These are phyloP conservation scores for Xylaria grammica DNA, from an alignment of 495 filamentous ascomycete genomes.

Conservation along the genomic window DNA sequence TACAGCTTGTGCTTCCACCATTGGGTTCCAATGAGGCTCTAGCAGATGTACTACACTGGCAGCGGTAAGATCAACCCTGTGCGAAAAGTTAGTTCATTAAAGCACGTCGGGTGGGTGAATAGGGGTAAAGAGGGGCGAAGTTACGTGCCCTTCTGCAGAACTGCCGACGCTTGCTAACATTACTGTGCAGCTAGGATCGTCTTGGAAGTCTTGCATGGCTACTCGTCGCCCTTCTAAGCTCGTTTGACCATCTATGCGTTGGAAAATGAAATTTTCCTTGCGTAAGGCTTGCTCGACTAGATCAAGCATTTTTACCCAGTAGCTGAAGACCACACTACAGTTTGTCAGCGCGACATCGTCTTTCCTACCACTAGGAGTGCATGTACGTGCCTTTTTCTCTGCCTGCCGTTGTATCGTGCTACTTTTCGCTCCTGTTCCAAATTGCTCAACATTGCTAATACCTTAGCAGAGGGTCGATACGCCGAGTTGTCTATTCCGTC, in stretches of 20 bases:
- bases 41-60: conserved; percentile 35
- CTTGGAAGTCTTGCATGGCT: conserved; percentile 14
- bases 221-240: not conserved
- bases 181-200: conserved; percentile 9
- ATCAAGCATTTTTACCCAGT: conserved; percentile 29
- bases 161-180: conserved; percentile 29
- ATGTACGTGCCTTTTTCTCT: not conserved
- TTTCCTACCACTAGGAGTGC: not conserved
- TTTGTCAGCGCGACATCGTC: conserved; percentile 8
- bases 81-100: not conserved
- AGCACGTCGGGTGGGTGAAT: not conserved
- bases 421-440: not conserved
- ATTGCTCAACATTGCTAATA: not conserved
- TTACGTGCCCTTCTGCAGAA: conserved; percentile 30
- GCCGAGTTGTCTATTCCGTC: not conserved
- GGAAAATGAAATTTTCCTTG: not conserved
- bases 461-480: not conserved
- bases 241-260: not conserved
- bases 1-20: conserved; percentile 39
- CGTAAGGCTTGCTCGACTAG: conserved; percentile 22
- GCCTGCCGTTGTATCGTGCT: not conserved
- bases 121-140: not conserved
- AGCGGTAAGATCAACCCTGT: conserved; percentile 35
- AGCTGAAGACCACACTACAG: conserved; percentile 31
- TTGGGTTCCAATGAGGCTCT: conserved; percentile 41